These are phyloP conservation scores for Ophiostoma piceae DNA, from an alignment of 2,329 filamentous ascomycete genomes.

Conservation along the genomic window DNA sequence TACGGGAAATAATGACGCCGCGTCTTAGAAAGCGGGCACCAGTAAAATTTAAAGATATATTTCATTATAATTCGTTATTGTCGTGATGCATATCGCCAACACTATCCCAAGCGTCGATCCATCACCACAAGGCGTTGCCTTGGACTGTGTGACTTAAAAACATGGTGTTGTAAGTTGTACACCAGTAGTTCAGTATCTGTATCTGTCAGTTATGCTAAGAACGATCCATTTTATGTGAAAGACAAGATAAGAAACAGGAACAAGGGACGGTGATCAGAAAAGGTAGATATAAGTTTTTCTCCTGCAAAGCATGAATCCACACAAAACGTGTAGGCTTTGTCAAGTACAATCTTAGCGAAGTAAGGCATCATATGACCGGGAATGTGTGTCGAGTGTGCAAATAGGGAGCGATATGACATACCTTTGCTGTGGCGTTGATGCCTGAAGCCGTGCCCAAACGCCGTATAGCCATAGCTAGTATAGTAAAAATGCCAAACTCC, in stretches of 20 bases:
- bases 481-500: background rate
- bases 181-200: background rate
- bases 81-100: background rate
- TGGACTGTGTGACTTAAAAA: no score
- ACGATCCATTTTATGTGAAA: background rate
- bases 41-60: background rate
- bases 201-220: background rate
- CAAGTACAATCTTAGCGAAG: conserved; percentile 30
- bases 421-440: background rate
- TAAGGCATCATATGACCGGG: conserved; percentile 27
- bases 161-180: no score
- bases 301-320: conserved; percentile 23
- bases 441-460: background rate
- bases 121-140: background rate
- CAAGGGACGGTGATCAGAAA: conserved; percentile 16
- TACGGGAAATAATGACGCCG: background rate
- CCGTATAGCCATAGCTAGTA: background rate
- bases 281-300: conserved; percentile 25
- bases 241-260: conserved; percentile 5
- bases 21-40: background rate
- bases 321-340: conserved; percentile 23
- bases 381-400: background rate
- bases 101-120: background rate
- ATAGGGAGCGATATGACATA: background rate
- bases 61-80: background rate